A percentile compares a stretch with the other conserved stretches of the same genome.
Evolutionary conservation across 2,329 filamentous ascomycete species (phyloP).

Genomic region (Colletotrichum trifolii): DNA sequence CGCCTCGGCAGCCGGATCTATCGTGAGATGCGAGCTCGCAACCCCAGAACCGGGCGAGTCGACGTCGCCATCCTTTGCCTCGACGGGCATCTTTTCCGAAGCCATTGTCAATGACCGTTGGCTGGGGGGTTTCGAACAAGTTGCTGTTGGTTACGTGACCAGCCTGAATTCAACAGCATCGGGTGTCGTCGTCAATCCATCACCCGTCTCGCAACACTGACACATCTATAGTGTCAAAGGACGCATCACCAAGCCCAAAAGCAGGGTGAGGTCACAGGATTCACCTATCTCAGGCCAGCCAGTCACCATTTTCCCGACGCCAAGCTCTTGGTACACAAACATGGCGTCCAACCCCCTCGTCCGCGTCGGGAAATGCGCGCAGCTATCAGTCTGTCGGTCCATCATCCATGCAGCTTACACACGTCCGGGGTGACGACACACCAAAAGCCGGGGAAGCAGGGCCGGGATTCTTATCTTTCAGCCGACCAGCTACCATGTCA

Average conservation of each 20-base stretch:
- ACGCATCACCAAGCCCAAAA: conserved; percentile 5
- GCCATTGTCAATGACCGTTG: background rate
- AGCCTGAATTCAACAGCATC: background rate
- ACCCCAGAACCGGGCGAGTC: conserved; percentile 13
- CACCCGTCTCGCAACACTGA: background rate
- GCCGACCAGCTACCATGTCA: conserved; percentile 4
- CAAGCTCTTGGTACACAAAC: background rate
- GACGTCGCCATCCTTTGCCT: conserved; percentile 22
- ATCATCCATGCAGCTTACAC: conserved; percentile 22
- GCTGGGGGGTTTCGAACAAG: background rate
- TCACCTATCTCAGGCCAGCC: conserved; percentile 25
- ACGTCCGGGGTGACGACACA: conserved; percentile 2
- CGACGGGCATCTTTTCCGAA: conserved; percentile 24
- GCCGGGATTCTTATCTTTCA: conserved; percentile 17
- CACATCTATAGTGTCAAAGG: conserved; percentile 21
- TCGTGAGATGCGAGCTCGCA: conserved; percentile 13
- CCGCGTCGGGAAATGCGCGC: conserved; percentile 15
- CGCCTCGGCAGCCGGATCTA: conserved; percentile 33
- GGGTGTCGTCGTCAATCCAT: background rate
- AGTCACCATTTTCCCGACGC: conserved; percentile 15
- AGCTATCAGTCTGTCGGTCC: conserved; percentile 21
- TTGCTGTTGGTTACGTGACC: background rate
- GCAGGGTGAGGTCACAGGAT: conserved; percentile 27
- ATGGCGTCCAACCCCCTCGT: background rate
- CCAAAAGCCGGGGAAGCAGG: conserved; percentile 14